Conservation (phyloP, 495 filamentous ascomycete genomes). For the Neurospora hispaniola region DNA sequence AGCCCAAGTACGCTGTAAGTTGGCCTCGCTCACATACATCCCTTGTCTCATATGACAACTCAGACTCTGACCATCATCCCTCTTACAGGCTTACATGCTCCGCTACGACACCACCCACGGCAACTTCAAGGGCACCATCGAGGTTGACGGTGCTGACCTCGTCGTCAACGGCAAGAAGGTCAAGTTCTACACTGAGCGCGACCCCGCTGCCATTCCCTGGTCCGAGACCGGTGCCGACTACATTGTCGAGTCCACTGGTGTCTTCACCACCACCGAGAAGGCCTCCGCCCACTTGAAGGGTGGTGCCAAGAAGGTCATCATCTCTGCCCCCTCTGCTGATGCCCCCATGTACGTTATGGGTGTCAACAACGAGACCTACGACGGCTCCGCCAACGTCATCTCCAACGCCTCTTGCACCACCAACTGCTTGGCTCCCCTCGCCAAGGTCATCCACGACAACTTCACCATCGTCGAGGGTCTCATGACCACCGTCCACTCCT, state of each 20-base stretch:
- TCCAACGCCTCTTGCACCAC: constrained; percentile 99
- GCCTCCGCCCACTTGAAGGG: constrained; percentile 93
- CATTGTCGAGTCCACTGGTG: constrained; percentile 97
- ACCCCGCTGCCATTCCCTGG: constrained; percentile 91
- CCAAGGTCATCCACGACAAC: constrained; percentile 98
- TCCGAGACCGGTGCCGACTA: constrained; percentile 79
- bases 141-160: constrained; percentile 63
- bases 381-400: constrained; percentile 77
- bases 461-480: constrained; percentile 96
- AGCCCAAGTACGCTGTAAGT: constrained; percentile 93
- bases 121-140: constrained; percentile 84
- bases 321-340: constrained; percentile 97
- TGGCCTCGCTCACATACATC: background rate
- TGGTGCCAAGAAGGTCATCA: constrained; percentile 99
- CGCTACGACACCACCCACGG: constrained; percentile 98
- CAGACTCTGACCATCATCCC: constrained; percentile 11
- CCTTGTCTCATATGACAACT: background rate
- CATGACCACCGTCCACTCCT: constrained; percentile 99
- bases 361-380: constrained; percentile 93
- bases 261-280: constrained; percentile 98
- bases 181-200: constrained; percentile 89
- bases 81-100: constrained; percentile 86
- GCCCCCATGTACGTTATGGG: constrained; percentile 99
- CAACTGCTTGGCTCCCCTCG: constrained; percentile 98
- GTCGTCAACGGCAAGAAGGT: constrained; percentile 91